phyloP scores from a whole-genome alignment of 805 yeast species.

The Sungouiozyma intestinalis region DNA sequence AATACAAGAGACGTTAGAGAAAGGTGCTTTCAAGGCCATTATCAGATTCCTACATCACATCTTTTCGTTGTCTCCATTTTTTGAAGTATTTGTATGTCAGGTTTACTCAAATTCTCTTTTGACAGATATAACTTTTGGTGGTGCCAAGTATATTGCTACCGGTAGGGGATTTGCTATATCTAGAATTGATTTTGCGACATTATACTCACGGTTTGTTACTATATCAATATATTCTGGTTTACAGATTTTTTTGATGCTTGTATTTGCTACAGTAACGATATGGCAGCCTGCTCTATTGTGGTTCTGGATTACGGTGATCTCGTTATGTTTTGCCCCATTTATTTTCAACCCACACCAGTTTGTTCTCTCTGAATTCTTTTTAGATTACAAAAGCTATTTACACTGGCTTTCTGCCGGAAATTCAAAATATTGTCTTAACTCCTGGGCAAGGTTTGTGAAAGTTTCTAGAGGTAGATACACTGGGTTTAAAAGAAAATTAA shows the following conservation, averaged over 20 bases:
- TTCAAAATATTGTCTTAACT: conserved; percentile 48
- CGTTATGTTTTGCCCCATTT: conserved; percentile 62
- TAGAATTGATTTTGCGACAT: conserved; percentile 56
- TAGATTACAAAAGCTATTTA: conserved; percentile 52
- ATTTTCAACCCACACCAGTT: conserved; percentile 73
- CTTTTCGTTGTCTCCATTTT: conserved; percentile 74
- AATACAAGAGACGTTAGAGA: conserved; percentile 79
- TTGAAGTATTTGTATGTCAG: conserved; percentile 93
- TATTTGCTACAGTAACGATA: conserved; percentile 70
- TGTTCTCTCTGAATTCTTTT: conserved; percentile 54
- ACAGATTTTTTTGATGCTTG: conserved; percentile 52
- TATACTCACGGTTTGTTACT: conserved; percentile 68
- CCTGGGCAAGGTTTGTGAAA: conserved; percentile 75
- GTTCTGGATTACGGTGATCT: conserved; percentile 63
- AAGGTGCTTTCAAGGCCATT: conserved; percentile 69
- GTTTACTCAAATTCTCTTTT: conserved; percentile 73
- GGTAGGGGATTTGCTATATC: conserved; percentile 92
- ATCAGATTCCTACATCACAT: conserved; percentile 67
- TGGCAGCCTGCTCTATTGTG: conserved; percentile 69
- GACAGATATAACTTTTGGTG: conserved; percentile 76
- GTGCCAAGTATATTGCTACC: conserved; percentile 84
- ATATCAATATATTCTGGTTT: conserved; percentile 74
- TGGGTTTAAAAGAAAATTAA: conserved; percentile 72
- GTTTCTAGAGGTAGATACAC: conserved; percentile 79
- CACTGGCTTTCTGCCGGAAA: conserved; percentile 83